Evolutionary conservation across 805 yeast genomes (phyloP).

Genomic region (Metschnikowia picachoensis): DNA sequence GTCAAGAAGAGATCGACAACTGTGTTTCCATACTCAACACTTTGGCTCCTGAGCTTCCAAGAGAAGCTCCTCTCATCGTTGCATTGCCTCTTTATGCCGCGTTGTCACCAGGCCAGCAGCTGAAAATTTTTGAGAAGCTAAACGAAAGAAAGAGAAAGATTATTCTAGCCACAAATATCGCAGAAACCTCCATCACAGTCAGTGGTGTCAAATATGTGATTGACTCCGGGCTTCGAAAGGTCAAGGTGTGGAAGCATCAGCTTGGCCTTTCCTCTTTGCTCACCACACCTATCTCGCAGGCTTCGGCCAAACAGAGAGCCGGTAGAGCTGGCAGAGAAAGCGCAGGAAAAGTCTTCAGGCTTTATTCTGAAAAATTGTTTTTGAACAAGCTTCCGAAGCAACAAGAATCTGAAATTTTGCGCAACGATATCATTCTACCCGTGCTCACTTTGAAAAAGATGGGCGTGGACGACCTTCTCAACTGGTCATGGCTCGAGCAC

Average conservation of each 20-base stretch:
- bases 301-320: constrained; percentile 90
- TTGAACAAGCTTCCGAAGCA: constrained; percentile 55
- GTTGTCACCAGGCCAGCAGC: constrained; percentile 78
- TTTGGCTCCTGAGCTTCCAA: constrained; percentile 63
- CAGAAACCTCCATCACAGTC: constrained; percentile 96
- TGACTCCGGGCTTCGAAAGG: constrained; percentile 90
- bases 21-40: constrained; percentile 60
- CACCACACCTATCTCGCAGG: constrained; percentile 89
- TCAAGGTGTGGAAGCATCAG: constrained; percentile 92
- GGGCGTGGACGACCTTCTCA: constrained; percentile 76
- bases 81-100: constrained; percentile 93
- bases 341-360: constrained; percentile 77
- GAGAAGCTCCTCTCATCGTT: constrained; percentile 68
- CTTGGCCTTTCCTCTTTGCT: constrained; percentile 88
- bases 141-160: constrained; percentile 74
- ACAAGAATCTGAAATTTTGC: constrained; percentile 89
- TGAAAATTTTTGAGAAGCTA: constrained; percentile 67
- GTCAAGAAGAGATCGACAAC: constrained; percentile 96
- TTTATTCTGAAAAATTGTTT: constrained; percentile 75
- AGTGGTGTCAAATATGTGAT: constrained; percentile 91
- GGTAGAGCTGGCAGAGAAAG: constrained; percentile 99
- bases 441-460: constrained; percentile 77
- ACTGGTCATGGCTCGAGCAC: constrained; percentile 90
- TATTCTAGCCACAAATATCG: constrained; percentile 90
- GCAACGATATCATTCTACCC: constrained; percentile 84